Conservation (phyloP, 1,139 yeast genomes). For the Kazachstania sp. region DNA sequence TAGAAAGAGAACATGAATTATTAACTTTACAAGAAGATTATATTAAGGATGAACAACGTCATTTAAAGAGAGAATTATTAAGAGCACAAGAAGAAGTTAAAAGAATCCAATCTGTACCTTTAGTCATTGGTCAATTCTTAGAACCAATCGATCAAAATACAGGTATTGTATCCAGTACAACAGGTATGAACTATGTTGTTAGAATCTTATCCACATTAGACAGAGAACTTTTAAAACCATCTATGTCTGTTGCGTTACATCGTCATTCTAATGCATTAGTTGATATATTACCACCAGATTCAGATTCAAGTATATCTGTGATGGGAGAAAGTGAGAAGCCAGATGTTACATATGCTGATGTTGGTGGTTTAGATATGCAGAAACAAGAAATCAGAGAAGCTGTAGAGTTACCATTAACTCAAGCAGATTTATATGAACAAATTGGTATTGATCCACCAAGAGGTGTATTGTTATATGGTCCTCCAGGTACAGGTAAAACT, state of each 20-base stretch:
- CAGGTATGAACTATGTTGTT: conserved; percentile 96
- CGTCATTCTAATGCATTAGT: conserved; percentile 97
- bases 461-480: conserved; percentile 94
- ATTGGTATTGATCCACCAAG: conserved; percentile 99
- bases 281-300: conserved; percentile 96
- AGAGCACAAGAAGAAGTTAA: conserved; percentile 98
- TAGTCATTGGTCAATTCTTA: conserved; percentile 94
- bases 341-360: conserved; percentile 74
- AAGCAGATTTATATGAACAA: conserved; percentile 90
- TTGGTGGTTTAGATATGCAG: conserved; percentile 98
- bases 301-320: conserved; percentile 92
- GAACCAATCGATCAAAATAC: conserved; percentile 97
- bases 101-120: conserved; percentile 92
- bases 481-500: conserved; percentile 99
- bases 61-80: conserved; percentile 83
- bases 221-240: conserved; percentile 87
- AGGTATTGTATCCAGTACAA: conserved; percentile 94
- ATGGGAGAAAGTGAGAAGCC: conserved; percentile 93
- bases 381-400: conserved; percentile 98
- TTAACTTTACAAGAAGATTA: conserved; percentile 86
- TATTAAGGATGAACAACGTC: conserved; percentile 96
- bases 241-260: conserved; percentile 92
- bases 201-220: conserved; percentile 90
- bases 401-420: conserved; percentile 92
- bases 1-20: conserved; percentile 83